Conservation (phyloP, 352 stramenopile species). For the Albugo laibachii region DNA sequence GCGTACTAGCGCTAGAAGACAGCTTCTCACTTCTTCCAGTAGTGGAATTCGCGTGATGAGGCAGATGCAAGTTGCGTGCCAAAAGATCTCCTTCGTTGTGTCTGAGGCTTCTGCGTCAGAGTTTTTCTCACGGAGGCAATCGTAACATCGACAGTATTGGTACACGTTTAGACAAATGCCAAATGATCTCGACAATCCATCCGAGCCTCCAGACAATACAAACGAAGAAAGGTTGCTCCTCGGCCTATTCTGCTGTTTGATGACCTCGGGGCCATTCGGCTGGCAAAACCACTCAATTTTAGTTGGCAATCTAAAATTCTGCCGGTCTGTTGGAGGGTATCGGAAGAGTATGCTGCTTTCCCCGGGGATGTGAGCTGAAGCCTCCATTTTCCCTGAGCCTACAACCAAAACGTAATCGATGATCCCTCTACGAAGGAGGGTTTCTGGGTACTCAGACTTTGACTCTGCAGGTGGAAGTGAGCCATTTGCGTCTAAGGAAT, state of each 20-base stretch:
- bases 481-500: neutral
- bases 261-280: constrained; percentile 34
- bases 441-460: neutral
- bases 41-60: constrained; percentile 54
- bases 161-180: constrained; percentile 53
- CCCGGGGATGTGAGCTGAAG: constrained; percentile 1
- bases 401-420: constrained; percentile 71
- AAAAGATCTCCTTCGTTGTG: constrained; percentile 10
- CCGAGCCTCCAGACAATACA: constrained; percentile 47
- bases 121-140: neutral
- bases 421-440: constrained; percentile 31
- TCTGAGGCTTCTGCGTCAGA: constrained; percentile 5
- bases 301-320: constrained; percentile 44
- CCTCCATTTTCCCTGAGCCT: constrained; percentile 6
- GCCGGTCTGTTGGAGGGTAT: constrained; percentile 31
- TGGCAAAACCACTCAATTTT: constrained; percentile 85
- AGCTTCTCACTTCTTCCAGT: constrained; percentile 25
- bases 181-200: constrained; percentile 49
- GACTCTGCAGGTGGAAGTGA: neutral
- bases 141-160: constrained; percentile 10
- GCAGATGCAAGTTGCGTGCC: constrained; percentile 44
- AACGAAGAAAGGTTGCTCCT: constrained; percentile 54
- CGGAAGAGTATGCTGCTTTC: constrained; percentile 44
- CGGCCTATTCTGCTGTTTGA: constrained; percentile 21
- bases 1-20: constrained; percentile 28